phyloP scores from a whole-genome alignment of 1,284 basidiomycete species.

The Salmacisia buchloeana region DNA sequence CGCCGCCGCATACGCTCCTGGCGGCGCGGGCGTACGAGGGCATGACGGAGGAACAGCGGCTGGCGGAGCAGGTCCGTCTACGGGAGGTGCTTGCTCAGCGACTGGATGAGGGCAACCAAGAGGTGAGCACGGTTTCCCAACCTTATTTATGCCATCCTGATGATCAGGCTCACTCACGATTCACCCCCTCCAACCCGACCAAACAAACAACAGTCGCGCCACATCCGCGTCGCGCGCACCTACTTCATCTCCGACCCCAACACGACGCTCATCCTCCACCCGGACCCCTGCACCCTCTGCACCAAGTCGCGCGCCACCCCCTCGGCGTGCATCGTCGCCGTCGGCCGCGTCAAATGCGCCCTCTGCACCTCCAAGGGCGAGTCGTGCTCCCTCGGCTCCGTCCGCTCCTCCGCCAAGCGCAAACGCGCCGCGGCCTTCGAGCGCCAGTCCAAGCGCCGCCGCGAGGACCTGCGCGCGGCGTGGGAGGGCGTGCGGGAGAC shows the following conservation, averaged over 20 bases:
- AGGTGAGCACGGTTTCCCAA: background rate
- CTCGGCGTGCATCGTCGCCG: background rate
- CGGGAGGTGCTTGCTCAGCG: background rate
- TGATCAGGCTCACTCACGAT: too few species aligned
- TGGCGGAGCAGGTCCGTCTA: background rate
- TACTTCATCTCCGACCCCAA: background rate
- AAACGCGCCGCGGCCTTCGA: background rate
- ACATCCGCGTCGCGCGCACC: background rate
- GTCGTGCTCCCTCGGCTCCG: background rate
- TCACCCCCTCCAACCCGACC: too few species aligned
- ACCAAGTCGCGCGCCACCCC: too few species aligned
- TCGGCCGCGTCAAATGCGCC: slow-evolving; percentile 2
- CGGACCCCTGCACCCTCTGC: too few species aligned
- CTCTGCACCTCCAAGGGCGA: background rate
- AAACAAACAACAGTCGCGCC: background rate
- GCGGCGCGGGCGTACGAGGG: background rate
- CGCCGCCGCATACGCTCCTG: background rate
- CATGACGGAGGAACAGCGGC: background rate
- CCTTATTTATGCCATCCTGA: too few species aligned
- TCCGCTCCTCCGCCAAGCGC: background rate
- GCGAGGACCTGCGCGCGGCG: background rate
- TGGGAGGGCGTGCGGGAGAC: background rate
- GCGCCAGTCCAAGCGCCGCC: background rate
- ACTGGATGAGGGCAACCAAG: background rate
- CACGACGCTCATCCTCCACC: background rate